A percentile compares a stretch with the other conserved stretches of the same genome.
Evolutionary conservation across 257 asterid genomes (phyloP).

Genomic region (Primulina eburnea): DNA sequence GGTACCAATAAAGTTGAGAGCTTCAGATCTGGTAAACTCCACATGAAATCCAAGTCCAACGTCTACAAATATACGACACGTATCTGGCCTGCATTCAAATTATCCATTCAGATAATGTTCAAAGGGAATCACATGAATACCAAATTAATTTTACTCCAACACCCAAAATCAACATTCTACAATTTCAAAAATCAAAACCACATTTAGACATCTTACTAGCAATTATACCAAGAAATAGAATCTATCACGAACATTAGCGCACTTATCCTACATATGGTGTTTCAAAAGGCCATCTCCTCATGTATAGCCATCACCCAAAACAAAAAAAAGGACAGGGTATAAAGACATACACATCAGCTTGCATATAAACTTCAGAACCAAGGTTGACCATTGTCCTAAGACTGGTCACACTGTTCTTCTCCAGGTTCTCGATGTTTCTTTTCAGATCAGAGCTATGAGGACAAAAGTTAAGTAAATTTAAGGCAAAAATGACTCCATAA

Average conservation of each 20-base stretch:
- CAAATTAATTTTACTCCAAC: too few species aligned
- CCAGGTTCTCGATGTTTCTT: constrained; percentile 75
- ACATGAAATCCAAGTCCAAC: constrained; percentile 88
- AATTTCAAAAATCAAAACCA: too few species aligned
- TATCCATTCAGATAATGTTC: constrained; percentile 4
- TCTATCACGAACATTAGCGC: too few species aligned
- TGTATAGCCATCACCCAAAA: constrained; percentile 2
- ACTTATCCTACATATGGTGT: too few species aligned
- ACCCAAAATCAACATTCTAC: too few species aligned
- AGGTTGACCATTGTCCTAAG: constrained; percentile 75
- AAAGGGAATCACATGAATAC: background rate
- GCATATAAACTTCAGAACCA: constrained; percentile 82
- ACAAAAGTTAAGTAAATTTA: constrained; percentile 38
- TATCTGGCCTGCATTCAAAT: constrained; percentile 60
- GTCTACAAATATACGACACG: constrained; percentile 72
- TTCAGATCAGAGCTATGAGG: constrained; percentile 74
- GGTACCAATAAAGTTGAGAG: constrained; percentile 50
- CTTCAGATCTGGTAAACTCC: constrained; percentile 94
- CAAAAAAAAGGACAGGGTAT: constrained; percentile 15
- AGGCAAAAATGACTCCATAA: background rate
- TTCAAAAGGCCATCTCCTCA: too few species aligned
- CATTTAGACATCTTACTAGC: too few species aligned
- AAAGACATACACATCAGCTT: constrained; percentile 80
- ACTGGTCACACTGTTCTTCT: constrained; percentile 76
- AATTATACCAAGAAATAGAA: too few species aligned